Base-by-base conservation (phyloP, 805 yeast species). In the Schwanniomyces polymorphus region DNA sequence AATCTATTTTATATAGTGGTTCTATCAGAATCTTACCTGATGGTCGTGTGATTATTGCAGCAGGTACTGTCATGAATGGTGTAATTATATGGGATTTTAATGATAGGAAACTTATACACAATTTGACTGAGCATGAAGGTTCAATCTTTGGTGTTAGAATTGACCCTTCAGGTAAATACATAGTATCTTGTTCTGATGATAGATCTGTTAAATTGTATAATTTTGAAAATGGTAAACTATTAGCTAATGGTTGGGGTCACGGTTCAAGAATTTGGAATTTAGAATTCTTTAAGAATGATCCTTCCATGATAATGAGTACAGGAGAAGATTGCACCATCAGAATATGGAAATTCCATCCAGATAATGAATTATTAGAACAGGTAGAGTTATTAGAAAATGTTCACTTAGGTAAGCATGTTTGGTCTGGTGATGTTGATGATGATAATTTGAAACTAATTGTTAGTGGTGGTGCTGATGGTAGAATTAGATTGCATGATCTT, bases 161-260 rank as follows among this genome's bases (percentile, higher is more conserved):
- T 28, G 86, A 88, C 48, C 51, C 61, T 0, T 70, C 76, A 44
- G 88, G 86, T 5, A 61, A 69, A 39, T 74, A 68, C 46, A 67
- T 89, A 7, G 82, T 85, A 1, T 84, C 92, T 42, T 94, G 99
- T 62, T 92, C 98, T 0, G 98, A 94, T 64, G 99, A 92, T 61
- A 76, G 99, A 51, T 88, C 97, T 0, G 82, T 94, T 45, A 85
- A 84, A 47, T 61, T 92, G 5, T 91, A 91, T 85, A 81, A 81
- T 55, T 68, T 85, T 50, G 57, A 58, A 6, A 59, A 79, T 1
- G 92, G 95, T 0, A 56, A 67, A 9, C 65, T 82, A 28, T 55
- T 87, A 34, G 86, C 92, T 1, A 80, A 84, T 25, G 97, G 97
- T 0, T 94, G 97, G 97, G 99, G 98, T 11, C 99, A 94, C 61